Base-by-base conservation (phyloP, 176 grass and related monocot genomes). In the Leersia perrieri region DNA sequence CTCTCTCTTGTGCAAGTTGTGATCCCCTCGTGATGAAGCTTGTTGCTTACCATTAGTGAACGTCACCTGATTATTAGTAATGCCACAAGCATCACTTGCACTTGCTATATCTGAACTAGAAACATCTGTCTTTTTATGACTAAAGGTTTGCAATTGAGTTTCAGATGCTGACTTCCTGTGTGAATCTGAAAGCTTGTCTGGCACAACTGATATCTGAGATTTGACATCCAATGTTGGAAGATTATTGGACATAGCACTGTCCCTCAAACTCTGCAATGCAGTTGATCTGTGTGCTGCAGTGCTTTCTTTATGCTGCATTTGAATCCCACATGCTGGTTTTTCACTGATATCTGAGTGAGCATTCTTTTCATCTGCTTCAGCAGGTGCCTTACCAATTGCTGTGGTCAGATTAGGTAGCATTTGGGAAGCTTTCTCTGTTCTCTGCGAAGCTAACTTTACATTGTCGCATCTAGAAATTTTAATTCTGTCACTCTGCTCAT, bases 331-430 rank as follows among this genome's bases (percentile, higher is more conserved):
- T 32, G 60, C 47, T 84, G 34, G 47, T 64, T 67, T 84, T 69
- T 68, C 62, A 45, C 7, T 80, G 75, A 62, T 63, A 88, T 75
- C 75, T 75, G 51, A 69, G 70, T 23, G 31, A 79, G 72, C 81
- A 70, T 51, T 80, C 81, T 69, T 88, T 75, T 63, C 73, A 63
- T 74, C 81, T 75, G 49, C 47, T 69, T 40, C 38, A 84, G 49
- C 36, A 74, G 84, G 62, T 45, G 81, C 47, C 57, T 74, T 68
- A 36, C 61, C 75, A 74, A 42, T 66, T 79, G 69, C 63, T 62
- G 31, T 47, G 34, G 62, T 33, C 38, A 75, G 49, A 33, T 39
- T 80, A 39, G 47, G 38, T 58, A 70, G 20, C 15, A 11, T 58
- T 39, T 79, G 62, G 2, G 29, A 66, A 74, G 68, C 39, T 20